Evolutionary conservation across 1,139 yeast genomes (phyloP).

Genomic region (Zygotorulaspora mrakii): DNA sequence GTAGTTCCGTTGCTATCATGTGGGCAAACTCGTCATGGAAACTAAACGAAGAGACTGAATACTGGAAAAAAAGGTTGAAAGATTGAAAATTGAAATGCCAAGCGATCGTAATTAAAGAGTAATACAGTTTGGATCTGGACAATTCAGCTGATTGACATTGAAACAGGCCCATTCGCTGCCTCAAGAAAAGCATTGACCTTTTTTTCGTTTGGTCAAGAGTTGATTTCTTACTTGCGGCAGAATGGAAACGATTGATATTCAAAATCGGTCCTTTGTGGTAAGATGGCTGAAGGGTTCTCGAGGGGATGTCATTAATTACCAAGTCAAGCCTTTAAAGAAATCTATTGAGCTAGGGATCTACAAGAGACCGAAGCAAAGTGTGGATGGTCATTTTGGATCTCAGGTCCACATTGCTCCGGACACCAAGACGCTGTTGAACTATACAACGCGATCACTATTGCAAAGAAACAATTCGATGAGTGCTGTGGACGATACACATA

Average conservation of each 20-base stretch:
- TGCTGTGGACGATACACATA: constrained; percentile 5
- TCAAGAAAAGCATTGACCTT: neutral
- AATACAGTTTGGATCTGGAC: neutral
- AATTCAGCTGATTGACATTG: neutral
- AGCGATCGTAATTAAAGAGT: neutral
- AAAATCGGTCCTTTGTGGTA: constrained; percentile 81
- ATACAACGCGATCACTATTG: constrained; percentile 23
- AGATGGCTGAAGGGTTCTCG: constrained; percentile 85
- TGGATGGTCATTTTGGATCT: constrained; percentile 18
- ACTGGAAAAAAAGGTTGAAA: neutral
- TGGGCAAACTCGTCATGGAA: neutral
- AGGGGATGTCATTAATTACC: constrained; percentile 67
- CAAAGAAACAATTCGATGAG: constrained; percentile 21
- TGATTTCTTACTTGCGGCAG: too few relatives aligned
- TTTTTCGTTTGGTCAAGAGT: neutral
- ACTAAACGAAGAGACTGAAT: neutral
- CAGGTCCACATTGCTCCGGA: constrained; percentile 31
- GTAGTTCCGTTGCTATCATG: neutral
- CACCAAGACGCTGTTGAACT: constrained; percentile 27
- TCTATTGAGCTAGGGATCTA: constrained; percentile 55
- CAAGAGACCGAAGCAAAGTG: constrained; percentile 27
- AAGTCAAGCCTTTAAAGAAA: constrained; percentile 75
- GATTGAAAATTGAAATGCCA: neutral
- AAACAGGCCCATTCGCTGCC: neutral
- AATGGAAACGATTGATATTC: constrained; percentile 87